Evolutionary conservation across 176 grass and related monocot genomes (phyloP), one percentile per base, ranked within the genome.

Genomic region (Cocos nucifera): DNA sequence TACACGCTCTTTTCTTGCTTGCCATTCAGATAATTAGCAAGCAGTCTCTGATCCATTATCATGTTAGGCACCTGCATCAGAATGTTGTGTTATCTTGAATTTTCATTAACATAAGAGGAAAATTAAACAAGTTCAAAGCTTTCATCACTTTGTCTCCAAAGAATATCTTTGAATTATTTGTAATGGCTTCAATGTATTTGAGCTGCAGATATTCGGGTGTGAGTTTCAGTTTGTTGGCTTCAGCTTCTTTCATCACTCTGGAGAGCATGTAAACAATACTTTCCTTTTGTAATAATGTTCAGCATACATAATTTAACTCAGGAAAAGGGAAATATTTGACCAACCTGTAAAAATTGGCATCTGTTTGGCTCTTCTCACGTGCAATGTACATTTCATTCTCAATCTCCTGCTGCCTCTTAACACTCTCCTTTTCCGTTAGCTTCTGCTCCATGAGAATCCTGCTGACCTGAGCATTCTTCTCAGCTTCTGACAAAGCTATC

Each of bases 131-230:
- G 5, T 30, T 64, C 61, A 3, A 15, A 15, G 77, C 14, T 9
- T n/a, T 21, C n/a, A 20, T n/a, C 5, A 99, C 94, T 82, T 99
- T 93, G 26, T 99, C 85, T 69, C 94, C 94, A 15, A 99, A 99
- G 74, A 89, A 99, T 62, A 99, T 93, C 78, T 93, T 99, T 17
- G 88, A 89, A 72, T 99, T 99, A 54, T 99, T 99, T 6, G 85
- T 69, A 62, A 99, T 84, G 44, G 88, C 78, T 79, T 99, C 88
- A 17, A 99, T 99, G 59, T 93, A 99, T 66, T 79, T 99, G 56
- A 99, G 77, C 78, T 99, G 76, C 67, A 93, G 88, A 78, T 65
- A 99, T 68, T 93, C 73, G 4, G 94, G 81, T 55, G 94, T 89
- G 70, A 99, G 94, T 65, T 93, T 99, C n/a, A 86, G 71, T 25